A percentile compares a stretch with the other conserved stretches of the same genome.
phyloP scores from a whole-genome alignment of 805 yeast species.

The Kazachstania martiniae region DNA sequence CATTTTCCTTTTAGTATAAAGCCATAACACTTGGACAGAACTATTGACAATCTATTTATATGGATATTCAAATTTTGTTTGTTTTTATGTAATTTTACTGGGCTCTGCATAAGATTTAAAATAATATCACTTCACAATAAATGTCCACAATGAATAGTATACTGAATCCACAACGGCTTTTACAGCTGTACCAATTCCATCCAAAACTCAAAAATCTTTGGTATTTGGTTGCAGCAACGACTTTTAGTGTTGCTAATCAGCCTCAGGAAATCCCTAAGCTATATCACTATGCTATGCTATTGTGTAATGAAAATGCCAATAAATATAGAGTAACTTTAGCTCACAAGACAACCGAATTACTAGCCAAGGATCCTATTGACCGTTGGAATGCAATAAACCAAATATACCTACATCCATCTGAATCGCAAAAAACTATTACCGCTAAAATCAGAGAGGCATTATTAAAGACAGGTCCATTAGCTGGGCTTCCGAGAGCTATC shows the following conservation, averaged over 20 bases:
- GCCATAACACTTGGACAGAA: too few relatives aligned
- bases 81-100: too few relatives aligned
- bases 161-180: constrained; percentile 21
- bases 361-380: constrained; percentile 2
- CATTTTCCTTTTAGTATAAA: too few relatives aligned
- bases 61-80: too few relatives aligned
- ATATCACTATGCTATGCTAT: constrained; percentile 53
- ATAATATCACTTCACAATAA: too few relatives aligned
- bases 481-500: constrained; percentile 79
- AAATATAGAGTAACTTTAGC: constrained; percentile 14
- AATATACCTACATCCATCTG: constrained; percentile 10
- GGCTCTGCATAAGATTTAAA: too few relatives aligned
- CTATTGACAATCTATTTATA: too few relatives aligned
- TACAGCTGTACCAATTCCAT: constrained; percentile 28
- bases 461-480: constrained; percentile 65
- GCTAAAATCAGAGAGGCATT: constrained; percentile 64
- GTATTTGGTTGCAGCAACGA: constrained; percentile 73
- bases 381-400: constrained; percentile 10
- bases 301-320: constrained; percentile 12
- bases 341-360: constrained; percentile 12
- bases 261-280: constrained; percentile 73
- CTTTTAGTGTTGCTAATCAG: constrained; percentile 69
- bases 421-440: constrained; percentile 28
- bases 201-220: constrained; percentile 49
- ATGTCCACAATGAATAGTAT: constrained; percentile 15